A percentile compares a stretch with the other conserved stretches of the same genome.
Conservation (phyloP, 441 rosid species). For the Codiaeum variegatum region DNA sequence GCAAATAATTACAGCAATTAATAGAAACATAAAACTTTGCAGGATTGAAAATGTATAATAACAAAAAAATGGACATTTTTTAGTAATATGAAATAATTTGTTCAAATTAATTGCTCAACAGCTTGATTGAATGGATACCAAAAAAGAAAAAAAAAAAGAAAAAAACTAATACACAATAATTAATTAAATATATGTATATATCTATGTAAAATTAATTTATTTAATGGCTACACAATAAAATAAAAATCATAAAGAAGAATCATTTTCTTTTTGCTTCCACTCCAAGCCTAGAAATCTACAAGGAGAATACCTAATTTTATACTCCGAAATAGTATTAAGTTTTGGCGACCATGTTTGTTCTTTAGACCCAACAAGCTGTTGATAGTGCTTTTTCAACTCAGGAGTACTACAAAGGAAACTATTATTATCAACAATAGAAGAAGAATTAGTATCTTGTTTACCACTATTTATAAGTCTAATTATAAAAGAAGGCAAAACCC, state of each 20-base stretch:
- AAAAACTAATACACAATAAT: not conserved
- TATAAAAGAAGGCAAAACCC: slow-evolving; percentile 63
- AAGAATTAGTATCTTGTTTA: slow-evolving; percentile 13
- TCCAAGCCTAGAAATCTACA: slow-evolving; percentile 51
- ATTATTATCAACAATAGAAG: not conserved
- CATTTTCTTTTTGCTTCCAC: slow-evolving; percentile 42
- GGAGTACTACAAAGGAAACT: slow-evolving; percentile 74
- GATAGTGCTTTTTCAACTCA: slow-evolving; percentile 82
- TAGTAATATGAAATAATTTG: not conserved
- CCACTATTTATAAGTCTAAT: slow-evolving; percentile 38
- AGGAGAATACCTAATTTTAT: slow-evolving; percentile 64
- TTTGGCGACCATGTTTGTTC: slow-evolving; percentile 84
- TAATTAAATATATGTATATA: not conserved
- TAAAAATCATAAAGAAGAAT: not conserved
- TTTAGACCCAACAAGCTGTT: slow-evolving; percentile 61
- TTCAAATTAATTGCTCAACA: not conserved
- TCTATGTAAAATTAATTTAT: not conserved
- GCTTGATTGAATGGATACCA: no score
- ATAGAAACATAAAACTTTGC: no score
- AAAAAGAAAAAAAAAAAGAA: no score
- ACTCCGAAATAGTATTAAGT: slow-evolving; percentile 74
- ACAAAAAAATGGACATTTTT: not conserved
- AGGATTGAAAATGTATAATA: no score
- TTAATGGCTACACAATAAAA: not conserved
- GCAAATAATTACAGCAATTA: no score